Conservation (phyloP, 306 rosid genomes). For the Vicia sativa region DNA sequence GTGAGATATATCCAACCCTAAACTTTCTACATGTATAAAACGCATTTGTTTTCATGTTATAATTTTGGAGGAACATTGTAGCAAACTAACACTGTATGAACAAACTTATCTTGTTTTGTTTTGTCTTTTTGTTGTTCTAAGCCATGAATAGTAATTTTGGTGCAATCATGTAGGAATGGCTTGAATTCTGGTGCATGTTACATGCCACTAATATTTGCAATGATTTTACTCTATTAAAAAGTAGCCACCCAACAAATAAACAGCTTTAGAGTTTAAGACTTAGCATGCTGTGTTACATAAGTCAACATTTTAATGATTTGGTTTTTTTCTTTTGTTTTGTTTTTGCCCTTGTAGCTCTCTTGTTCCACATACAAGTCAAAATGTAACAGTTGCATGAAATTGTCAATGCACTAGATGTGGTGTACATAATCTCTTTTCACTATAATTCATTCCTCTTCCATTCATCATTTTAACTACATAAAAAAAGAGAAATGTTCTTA, state of each 20-base stretch:
- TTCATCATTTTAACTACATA: neutral
- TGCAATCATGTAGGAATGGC: conserved; percentile 24
- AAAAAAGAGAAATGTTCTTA: neutral
- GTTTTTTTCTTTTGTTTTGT: neutral
- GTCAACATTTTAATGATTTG: conserved; percentile 62
- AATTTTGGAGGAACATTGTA: neutral
- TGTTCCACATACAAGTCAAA: conserved; percentile 19
- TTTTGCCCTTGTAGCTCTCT: conserved; percentile 21
- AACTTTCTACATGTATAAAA: too few relatives aligned
- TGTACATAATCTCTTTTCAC: neutral
- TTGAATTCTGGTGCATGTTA: conserved; percentile 37
- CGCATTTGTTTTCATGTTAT: neutral
- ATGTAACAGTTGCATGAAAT: conserved; percentile 13
- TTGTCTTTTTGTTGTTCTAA: neutral
- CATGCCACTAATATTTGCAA: conserved; percentile 47
- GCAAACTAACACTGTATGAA: neutral
- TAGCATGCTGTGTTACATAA: conserved; percentile 34
- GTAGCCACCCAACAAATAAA: conserved; percentile 46
- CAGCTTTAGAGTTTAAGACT: conserved; percentile 44
- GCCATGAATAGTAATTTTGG: neutral
- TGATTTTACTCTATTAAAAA: conserved; percentile 45
- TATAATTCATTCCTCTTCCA: neutral
- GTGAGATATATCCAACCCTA: too few relatives aligned
- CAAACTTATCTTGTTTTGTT: neutral
- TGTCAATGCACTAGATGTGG: neutral